Evolutionary conservation across 2,329 filamentous ascomycete genomes (phyloP).

Genomic region (Aspergillus puulaauensis): DNA sequence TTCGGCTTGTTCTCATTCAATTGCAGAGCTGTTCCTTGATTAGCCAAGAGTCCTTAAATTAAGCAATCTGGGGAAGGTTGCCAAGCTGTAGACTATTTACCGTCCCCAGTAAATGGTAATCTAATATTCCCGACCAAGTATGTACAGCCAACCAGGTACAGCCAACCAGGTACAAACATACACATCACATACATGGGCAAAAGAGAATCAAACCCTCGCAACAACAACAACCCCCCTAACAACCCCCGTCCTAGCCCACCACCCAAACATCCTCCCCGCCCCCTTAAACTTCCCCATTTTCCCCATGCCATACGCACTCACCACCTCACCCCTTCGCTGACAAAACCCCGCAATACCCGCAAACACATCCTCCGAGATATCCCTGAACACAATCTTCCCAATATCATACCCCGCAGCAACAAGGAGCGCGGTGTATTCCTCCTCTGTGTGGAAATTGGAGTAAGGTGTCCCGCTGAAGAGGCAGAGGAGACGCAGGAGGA

Average conservation of each 20-base stretch:
- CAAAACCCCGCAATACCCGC: slow-evolving; percentile 49
- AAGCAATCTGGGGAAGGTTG: background rate
- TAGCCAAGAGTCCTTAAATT: background rate
- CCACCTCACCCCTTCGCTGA: slow-evolving; percentile 31
- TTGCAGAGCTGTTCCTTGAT: background rate
- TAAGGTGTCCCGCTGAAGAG: slow-evolving; percentile 51
- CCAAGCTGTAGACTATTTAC: background rate
- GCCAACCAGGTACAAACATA: background rate
- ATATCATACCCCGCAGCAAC: slow-evolving; percentile 49
- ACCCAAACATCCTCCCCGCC: slow-evolving; percentile 38
- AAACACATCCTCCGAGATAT: slow-evolving; percentile 57
- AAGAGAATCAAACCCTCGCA: slow-evolving; percentile 23
- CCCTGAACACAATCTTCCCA: slow-evolving; percentile 44
- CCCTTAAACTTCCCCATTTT: slow-evolving; percentile 35
- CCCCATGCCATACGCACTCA: slow-evolving; percentile 35
- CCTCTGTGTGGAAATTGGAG: slow-evolving; percentile 49
- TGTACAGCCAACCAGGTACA: background rate
- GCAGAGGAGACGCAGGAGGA: slow-evolving; percentile 46
- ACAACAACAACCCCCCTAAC: slow-evolving; percentile 43
- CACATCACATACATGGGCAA: no score
- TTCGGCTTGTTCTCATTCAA: background rate
- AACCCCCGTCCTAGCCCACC: slow-evolving; percentile 42
- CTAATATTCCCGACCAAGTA: no score
- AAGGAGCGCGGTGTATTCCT: slow-evolving; percentile 48
- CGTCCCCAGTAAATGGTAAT: no score